Base-by-base conservation (phyloP, 306 rosid genomes). In the Vachellia pachyceras region DNA sequence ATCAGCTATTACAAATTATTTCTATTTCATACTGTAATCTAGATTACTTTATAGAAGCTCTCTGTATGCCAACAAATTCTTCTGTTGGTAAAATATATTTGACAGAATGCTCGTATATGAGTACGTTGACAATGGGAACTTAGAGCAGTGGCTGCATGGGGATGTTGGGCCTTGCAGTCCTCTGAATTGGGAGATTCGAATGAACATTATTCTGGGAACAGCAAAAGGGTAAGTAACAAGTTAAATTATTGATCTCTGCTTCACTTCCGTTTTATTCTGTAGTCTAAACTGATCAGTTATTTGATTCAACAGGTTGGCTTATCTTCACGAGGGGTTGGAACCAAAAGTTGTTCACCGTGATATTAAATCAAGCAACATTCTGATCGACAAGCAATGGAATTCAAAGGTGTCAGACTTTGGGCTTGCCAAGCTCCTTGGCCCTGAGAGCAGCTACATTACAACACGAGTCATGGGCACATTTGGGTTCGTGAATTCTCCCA, bases 391-490 rank as follows among this genome's bases (percentile, higher is more conserved):
- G 78, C 94, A 83, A 66, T 90, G 92, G 94, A 86, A 88, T 85
- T 73, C 94, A 41, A 88, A 88, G 85, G 92, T 90, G 70, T 90
- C 94, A 60, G 94, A 90, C 67, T 90, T 90, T 81, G 94, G 94
- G 73, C 94, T 90, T n/a, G 94, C 92, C 40, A 90, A 90, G 80
- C 92, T 88, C 76, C 86, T 90, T 2, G 86, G 90, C 64, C 83
- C 92, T 3, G 94, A 90, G 69, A 85, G 55, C 45, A 90, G 87
- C 87, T 86, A 88, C 64, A 82, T 88, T 44, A 90, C 92, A 66
- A 90, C 94, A 3, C 92, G 94, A 23, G 94, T 90, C 61, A 88
- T 90, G 94, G 94, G 94, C 57, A 90, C 92, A 47, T 88, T 90
- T 85, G 94, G 92, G 92, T 90, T 77, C 22, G 87, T 81, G 52